Base-by-base conservation (phyloP, 1,139 yeast species). In the Komagataea norvegica region DNA sequence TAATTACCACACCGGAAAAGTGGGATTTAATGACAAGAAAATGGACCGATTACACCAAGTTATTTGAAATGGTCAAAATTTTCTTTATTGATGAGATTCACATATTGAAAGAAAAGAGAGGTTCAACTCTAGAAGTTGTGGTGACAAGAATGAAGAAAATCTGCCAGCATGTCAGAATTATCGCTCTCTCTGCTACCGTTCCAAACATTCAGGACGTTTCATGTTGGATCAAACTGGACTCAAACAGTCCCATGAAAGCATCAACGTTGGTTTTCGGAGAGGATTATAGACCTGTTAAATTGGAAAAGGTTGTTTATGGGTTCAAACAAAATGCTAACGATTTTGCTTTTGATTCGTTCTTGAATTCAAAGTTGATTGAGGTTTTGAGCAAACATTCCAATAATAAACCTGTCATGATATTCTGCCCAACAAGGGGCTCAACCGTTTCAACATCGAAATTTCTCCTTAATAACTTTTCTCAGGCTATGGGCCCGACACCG, bases 1-100 rank as follows among this genome's bases (percentile, higher is more conserved):
- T 75, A 8, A 64, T 75, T 8, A 66, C 77, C 1, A 75, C 79
- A 0, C 79, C 80, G 2, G 80, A 75, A 52, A 74, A 74, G 54
- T 73, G 78, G 77, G 80, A 74, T 46, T 54, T 67, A 33, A 54
- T 73, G 37, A 71, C 79, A 0, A 59, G 79, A 43, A 63, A 64
- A 44, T 70, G 77, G 77, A 46, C 56, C 5, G 75, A 71, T 43
- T 63, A 65, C 38, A 46, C 56, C 3, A 61, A 55, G 25, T 43
- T 70, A n/a, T 61, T 72, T 33, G 61, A 59, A 14, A 46, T 64
- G 28, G 58, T 73, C 1, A 59, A 59, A 33, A 49, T 74, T 15
- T 53, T 74, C 17, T 45, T 75, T 13, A 61, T 74, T 16, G 79
- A 74, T 56, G 79, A 75, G 44, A 62, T 74, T 8, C 79, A 74